These are phyloP conservation scores for Irpex sp. DNA, from an alignment of 1,284 basidiomycete genomes.

Conservation along the genomic window DNA sequence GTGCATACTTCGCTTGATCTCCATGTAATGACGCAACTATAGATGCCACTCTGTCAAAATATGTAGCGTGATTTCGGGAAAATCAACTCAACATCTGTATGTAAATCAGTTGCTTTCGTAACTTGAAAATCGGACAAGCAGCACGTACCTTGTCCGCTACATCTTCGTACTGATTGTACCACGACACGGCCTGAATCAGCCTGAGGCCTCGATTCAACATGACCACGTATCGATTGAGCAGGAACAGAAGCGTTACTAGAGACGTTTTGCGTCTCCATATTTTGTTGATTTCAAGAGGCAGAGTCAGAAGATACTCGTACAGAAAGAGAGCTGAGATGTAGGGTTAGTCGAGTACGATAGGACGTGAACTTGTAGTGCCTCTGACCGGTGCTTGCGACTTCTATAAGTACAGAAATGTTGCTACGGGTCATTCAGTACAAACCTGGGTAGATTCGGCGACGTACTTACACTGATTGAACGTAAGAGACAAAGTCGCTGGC, in stretches of 20 bases:
- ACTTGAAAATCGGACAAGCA: not conserved
- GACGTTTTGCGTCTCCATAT: not conserved
- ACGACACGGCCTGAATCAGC: conserved; percentile 14
- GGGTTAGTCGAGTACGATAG: not conserved
- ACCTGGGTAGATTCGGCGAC: no score
- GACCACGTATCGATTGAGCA: conserved; percentile 13
- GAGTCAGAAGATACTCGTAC: not conserved
- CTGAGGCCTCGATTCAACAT: conserved; percentile 15
- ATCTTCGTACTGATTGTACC: conserved; percentile 11
- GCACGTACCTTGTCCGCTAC: conserved; percentile 4
- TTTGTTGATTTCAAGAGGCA: not conserved
- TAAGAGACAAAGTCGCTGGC: no score
- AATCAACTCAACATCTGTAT: not conserved
- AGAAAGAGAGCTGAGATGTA: not conserved
- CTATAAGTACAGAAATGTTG: not conserved
- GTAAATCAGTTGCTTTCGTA: not conserved
- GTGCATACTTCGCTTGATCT: conserved; percentile 8
- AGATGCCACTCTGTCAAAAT: not conserved
- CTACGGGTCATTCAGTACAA: not conserved
- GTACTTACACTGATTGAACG: no score
- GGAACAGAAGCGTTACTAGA: not conserved
- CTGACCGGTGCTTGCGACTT: not conserved
- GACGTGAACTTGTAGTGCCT: not conserved
- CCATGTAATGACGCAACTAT: conserved; percentile 9
- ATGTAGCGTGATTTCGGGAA: not conserved